A percentile compares a stretch with the other conserved stretches of the same genome.
phyloP scores from a whole-genome alignment of 1,284 basidiomycete genomes.

The Pseudozyma sp. region DNA sequence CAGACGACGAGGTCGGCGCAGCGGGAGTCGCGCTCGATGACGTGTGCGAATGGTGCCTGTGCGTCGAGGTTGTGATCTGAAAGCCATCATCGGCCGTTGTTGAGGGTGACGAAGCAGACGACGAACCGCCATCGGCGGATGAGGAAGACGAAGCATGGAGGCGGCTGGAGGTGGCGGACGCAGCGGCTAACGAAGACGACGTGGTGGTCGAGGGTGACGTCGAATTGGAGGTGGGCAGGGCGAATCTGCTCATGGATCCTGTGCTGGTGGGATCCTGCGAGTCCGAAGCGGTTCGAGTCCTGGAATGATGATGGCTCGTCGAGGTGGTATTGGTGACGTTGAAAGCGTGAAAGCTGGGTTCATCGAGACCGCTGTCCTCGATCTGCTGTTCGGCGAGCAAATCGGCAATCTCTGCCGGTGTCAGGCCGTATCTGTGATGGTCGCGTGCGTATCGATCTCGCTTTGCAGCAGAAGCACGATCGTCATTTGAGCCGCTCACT shows the following conservation, averaged over 20 bases:
- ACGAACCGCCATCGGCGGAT: not conserved
- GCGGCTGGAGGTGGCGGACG: not conserved
- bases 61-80: too few relatives aligned
- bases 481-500: not conserved
- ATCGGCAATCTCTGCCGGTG: constrained; percentile 22
- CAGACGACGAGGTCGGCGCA: too few relatives aligned
- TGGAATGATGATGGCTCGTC: constrained; percentile 3
- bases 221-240: constrained; percentile 11
- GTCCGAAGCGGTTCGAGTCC: constrained; percentile 8
- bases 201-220: constrained; percentile 11
- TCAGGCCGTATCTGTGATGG: constrained; percentile 17
- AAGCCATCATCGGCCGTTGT: too few relatives aligned
- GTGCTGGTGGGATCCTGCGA: constrained; percentile 12
- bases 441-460: constrained; percentile 10
- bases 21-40: too few relatives aligned
- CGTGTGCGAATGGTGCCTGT: too few relatives aligned
- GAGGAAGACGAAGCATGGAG: constrained; percentile 2
- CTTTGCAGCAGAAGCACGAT: constrained; percentile 10
- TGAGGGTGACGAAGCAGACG: not conserved
- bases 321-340: constrained; percentile 20
- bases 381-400: constrained; percentile 16
- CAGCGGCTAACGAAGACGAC: not conserved
- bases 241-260: constrained; percentile 1
- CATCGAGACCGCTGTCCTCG: constrained; percentile 10
- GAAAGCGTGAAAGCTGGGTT: constrained; percentile 2